A percentile compares a stretch with the other conserved stretches of the same genome.
phyloP scores from a whole-genome alignment of 805 yeast genomes.

The Barnettozyma wickerhamii region DNA sequence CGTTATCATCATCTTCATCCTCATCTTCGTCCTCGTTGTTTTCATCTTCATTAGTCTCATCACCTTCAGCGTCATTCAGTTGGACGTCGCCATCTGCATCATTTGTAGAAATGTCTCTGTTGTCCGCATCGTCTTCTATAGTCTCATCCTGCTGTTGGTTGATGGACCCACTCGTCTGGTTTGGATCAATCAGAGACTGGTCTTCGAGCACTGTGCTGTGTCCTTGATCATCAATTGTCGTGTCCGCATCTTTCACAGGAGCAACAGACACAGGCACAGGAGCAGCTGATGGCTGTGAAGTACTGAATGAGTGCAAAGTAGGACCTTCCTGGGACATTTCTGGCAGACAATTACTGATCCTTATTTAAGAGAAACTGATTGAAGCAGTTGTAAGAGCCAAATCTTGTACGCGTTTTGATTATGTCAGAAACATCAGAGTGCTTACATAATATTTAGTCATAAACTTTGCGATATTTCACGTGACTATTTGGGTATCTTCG shows the following conservation, averaged over 20 bases:
- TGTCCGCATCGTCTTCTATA: conserved; percentile 3
- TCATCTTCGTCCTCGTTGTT: conserved; percentile 11
- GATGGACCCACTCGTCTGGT: conserved; percentile 8
- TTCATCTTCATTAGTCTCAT: conserved; percentile 6
- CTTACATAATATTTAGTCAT: too few species aligned
- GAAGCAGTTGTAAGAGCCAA: too few species aligned
- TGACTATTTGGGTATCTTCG: too few species aligned
- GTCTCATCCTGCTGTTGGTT: conserved; percentile 11
- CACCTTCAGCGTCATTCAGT: conserved; percentile 6
- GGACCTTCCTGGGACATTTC: conserved; percentile 15
- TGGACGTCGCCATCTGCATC: conserved; percentile 5
- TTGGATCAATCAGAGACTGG: conserved; percentile 11
- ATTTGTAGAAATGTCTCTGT: conserved; percentile 2
- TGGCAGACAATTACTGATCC: too few species aligned
- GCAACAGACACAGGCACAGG: conserved; percentile 1
- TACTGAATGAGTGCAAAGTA: conserved; percentile 19
- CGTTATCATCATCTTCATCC: conserved; percentile 26
- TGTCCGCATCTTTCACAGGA: conserved; percentile 4
- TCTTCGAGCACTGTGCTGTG: conserved; percentile 17
- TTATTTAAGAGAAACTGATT: too few species aligned
- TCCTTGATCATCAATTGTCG: neutral
- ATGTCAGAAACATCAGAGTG: neutral
- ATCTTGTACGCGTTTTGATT: neutral
- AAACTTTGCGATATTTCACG: conserved; percentile 9
- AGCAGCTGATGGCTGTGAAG: conserved; percentile 1